A percentile compares a stretch with the other conserved stretches of the same genome.
phyloP scores from a whole-genome alignment of 2,329 filamentous ascomycete genomes.

The Botrytis deweyae region DNA sequence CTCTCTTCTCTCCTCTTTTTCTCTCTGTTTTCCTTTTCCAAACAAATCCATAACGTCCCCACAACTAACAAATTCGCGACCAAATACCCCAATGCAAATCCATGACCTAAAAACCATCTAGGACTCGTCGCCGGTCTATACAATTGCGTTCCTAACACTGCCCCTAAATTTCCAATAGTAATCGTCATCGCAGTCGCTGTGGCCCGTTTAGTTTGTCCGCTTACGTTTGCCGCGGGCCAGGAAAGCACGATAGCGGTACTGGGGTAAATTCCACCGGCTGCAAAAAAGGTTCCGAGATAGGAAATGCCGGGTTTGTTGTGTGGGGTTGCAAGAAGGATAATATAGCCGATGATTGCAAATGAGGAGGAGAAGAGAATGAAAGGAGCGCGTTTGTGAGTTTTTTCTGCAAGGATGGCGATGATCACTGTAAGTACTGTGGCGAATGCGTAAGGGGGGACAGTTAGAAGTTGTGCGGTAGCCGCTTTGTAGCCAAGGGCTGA shows the following conservation, averaged over 20 bases:
- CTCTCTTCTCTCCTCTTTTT: constrained; percentile 47
- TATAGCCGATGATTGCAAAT: constrained; percentile 62
- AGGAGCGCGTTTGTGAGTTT: constrained; percentile 54
- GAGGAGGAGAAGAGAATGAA: constrained; percentile 61
- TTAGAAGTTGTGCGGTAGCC: constrained; percentile 56
- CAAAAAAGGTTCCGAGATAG: constrained; percentile 62
- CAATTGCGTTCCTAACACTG: constrained; percentile 67
- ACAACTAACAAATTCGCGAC: constrained; percentile 57
- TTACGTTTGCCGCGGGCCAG: constrained; percentile 72
- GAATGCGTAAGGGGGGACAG: constrained; percentile 63
- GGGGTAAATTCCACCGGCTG: constrained; percentile 66
- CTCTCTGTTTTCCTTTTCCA: constrained; percentile 57
- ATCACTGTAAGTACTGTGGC: constrained; percentile 59
- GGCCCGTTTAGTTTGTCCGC: constrained; percentile 67
- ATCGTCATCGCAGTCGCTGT: constrained; percentile 71
- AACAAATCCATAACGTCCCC: constrained; percentile 50
- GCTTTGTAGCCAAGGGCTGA: constrained; percentile 53
- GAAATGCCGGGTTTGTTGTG: constrained; percentile 52
- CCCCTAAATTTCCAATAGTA: constrained; percentile 67
- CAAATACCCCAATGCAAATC: constrained; percentile 64
- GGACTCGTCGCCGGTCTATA: constrained; percentile 62
- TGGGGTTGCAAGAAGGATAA: constrained; percentile 53
- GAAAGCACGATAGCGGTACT: constrained; percentile 61
- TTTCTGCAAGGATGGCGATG: constrained; percentile 61
- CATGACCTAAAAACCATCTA: constrained; percentile 64